Evolutionary conservation across 768 basidiomycete species (phyloP).

Genomic region (Lentinula boryana): DNA sequence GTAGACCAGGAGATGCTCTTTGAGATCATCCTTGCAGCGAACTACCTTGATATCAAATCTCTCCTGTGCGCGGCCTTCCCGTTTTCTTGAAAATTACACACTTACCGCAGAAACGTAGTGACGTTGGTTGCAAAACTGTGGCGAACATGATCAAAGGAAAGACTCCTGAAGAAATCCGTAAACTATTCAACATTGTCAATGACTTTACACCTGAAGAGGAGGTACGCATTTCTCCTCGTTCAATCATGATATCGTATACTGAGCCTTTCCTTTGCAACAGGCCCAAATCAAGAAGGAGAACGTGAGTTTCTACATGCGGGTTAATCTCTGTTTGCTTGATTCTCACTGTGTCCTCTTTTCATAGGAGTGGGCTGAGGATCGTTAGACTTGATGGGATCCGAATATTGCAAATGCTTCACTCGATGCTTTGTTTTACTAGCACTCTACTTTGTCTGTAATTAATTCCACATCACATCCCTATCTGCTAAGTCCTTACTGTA

Average conservation of each 20-base stretch:
- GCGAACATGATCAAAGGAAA: conserved; percentile 99
- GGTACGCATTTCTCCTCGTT: conserved; percentile 37
- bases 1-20: conserved; percentile 99
- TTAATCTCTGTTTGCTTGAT: conserved; percentile 1
- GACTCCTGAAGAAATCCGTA: conserved; percentile 98
- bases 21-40: conserved; percentile 98
- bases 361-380: conserved; percentile 92
- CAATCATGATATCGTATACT: conserved; percentile 10
- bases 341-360: conserved; percentile 12
- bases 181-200: conserved; percentile 95
- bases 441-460: background rate
- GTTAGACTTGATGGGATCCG: conserved; percentile 37
- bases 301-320: conserved; percentile 41
- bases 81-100: conserved; percentile 1
- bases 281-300: conserved; percentile 99
- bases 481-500: background rate
- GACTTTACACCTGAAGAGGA: conserved; percentile 99
- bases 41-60: conserved; percentile 99
- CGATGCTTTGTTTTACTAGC: background rate
- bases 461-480: background rate
- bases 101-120: conserved; percentile 38
- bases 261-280: conserved; percentile 28
- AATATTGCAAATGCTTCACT: background rate
- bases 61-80: conserved; percentile 62
- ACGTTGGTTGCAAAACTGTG: conserved; percentile 97